Conservation (phyloP, 108 stramenopile genomes). For the Schizochytrium sp. region DNA sequence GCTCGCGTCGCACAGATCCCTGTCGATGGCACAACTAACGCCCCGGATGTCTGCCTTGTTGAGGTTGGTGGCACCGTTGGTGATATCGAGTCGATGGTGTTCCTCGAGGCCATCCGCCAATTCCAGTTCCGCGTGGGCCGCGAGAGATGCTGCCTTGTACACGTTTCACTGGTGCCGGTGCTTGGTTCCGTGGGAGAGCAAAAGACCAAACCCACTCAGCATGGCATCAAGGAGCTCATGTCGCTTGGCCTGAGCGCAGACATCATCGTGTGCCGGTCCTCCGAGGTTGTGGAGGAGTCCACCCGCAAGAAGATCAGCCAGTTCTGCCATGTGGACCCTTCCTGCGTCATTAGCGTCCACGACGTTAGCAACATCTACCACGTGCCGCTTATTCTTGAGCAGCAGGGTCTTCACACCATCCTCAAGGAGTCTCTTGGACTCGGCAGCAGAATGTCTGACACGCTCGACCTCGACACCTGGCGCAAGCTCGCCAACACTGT, state of each 20-base stretch:
- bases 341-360: slow-evolving; percentile 90
- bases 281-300: slow-evolving; percentile 81
- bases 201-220: slow-evolving; percentile 99
- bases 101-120: slow-evolving; percentile 71
- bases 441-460: slow-evolving; percentile 69
- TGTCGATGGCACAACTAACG: slow-evolving; percentile 76
- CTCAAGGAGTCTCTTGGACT: slow-evolving; percentile 81
- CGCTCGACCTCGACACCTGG: slow-evolving; percentile 86
- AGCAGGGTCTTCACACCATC: slow-evolving; percentile 88
- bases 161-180: slow-evolving; percentile 95
- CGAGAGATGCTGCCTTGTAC: slow-evolving; percentile 92
- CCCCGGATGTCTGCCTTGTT: slow-evolving; percentile 95
- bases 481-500: slow-evolving; percentile 85
- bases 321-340: slow-evolving; percentile 94
- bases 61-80: slow-evolving; percentile 99
- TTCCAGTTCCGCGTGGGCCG: slow-evolving; percentile 96
- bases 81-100: slow-evolving; percentile 87
- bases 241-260: slow-evolving; percentile 90
- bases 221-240: slow-evolving; percentile 95
- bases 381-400: slow-evolving; percentile 90
- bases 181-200: slow-evolving; percentile 92
- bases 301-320: slow-evolving; percentile 90
- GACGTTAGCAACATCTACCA: slow-evolving; percentile 99
- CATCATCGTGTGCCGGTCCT: slow-evolving; percentile 94
- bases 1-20: slow-evolving; percentile 84